Evolutionary conservation across 75 land plant species (phyloP), one percentile per base, ranked within the genome.

Genomic region (Selaginella tamariscina): DNA sequence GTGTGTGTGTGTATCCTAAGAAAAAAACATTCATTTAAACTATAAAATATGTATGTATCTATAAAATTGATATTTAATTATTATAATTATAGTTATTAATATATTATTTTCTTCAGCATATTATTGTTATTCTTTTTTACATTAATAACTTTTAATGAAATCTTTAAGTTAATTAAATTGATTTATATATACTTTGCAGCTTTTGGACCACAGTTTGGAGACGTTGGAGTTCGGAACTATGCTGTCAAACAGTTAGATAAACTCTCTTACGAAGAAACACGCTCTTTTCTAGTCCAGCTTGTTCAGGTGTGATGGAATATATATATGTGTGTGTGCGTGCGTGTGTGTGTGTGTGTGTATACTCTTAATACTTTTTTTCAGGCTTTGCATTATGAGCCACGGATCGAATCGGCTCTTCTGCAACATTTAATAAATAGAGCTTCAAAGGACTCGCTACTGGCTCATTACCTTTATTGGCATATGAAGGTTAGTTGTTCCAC

Each of bases 131-230:
- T 20, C 11, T 11, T 11, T 49, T 11, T 20, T 11, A 11, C 54
- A 49, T 11, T 11, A 20, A 11, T 11, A 20, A 49, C 54, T 49
- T 49, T 49, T 49, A 20, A 49, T 49, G 11, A 49, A 20, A 11
- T 49, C 20, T 49, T 49, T 20, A 49, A 49, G 11, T 49, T 49
- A 20, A 11, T 49, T 49, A 20, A 49, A 49, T 49, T 49, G 54
- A 60, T 9, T 60, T 18, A 60, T 60, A 15, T 60, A 23, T 11
- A 13, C 39, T 11, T 21, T 33, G 27, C 70, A 69, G 70, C 54
- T 69, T 28, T 69, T 32, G 60, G 70, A 1, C 70, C 70, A 1
- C 60, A 69, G 22, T 69, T 69, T 55, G 70, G 70, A 69, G 70
- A 69, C 31, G 21, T 22, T 28, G 29, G 8, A 2, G 70, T 69